phyloP scores from a whole-genome alignment of 306 rosid genomes.

The Ammopiptanthus mongolicus region DNA sequence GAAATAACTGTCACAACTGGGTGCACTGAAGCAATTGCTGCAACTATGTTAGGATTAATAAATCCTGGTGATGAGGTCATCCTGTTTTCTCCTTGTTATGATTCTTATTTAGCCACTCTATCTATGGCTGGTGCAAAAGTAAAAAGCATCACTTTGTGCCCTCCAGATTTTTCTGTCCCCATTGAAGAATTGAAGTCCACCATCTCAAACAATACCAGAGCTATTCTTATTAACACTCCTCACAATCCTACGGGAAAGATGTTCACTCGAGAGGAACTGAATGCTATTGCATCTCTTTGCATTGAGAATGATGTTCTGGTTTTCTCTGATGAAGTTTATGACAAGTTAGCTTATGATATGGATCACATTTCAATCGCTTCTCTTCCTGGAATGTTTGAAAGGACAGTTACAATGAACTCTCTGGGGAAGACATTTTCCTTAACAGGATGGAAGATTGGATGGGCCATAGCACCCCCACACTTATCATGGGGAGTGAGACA shows the following conservation, averaged over 20 bases:
- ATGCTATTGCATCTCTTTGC: constrained; percentile 72
- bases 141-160: constrained; percentile 60
- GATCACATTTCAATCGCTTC: constrained; percentile 82
- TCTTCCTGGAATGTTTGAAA: constrained; percentile 85
- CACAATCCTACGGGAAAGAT: constrained; percentile 94
- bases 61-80: constrained; percentile 94
- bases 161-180: constrained; percentile 74
- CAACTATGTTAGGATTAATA: constrained; percentile 76
- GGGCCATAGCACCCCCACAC: constrained; percentile 86
- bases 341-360: constrained; percentile 86
- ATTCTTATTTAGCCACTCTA: constrained; percentile 80
- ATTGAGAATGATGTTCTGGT: constrained; percentile 78
- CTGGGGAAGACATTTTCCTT: constrained; percentile 89
- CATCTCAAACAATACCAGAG: constrained; percentile 72
- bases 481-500: constrained; percentile 83
- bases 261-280: constrained; percentile 69
- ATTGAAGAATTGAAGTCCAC: constrained; percentile 60
- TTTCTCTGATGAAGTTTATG: constrained; percentile 81
- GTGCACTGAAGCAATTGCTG: constrained; percentile 95
- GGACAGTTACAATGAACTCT: constrained; percentile 85
- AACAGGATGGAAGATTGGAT: constrained; percentile 91
- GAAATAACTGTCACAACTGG: constrained; percentile 82
- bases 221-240: constrained; percentile 67
- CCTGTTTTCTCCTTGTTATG: constrained; percentile 79
- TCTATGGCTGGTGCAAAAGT: constrained; percentile 95